Percentiles rank a stretch among this genome's conserved stretches.
phyloP scores from a whole-genome alignment of 116 monocot species.

The Iris pallida region DNA sequence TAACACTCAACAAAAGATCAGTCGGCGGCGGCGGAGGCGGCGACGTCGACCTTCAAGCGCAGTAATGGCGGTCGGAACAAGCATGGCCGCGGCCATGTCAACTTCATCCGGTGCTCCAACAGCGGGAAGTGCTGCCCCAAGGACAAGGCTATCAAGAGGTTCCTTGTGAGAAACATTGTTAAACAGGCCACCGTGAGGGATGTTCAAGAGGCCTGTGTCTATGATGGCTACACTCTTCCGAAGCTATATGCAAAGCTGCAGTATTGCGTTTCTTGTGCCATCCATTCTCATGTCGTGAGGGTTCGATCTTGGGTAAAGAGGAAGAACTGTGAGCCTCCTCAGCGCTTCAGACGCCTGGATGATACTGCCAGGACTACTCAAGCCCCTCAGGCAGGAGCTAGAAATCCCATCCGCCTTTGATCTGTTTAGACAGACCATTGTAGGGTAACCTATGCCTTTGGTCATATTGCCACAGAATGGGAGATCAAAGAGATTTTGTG shows the following conservation, averaged over 20 bases:
- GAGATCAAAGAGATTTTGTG: too few relatives aligned
- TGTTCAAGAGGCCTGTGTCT: constrained; percentile 58
- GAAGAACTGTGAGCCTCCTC: constrained; percentile 73
- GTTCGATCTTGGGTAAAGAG: constrained; percentile 61
- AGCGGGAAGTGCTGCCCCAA: constrained; percentile 42
- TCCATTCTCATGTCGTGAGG: constrained; percentile 78
- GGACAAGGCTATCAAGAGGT: constrained; percentile 76
- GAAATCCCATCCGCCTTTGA: too few relatives aligned
- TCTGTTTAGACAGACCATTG: too few relatives aligned
- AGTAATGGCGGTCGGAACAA: constrained; percentile 55
- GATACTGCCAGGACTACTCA: too few relatives aligned
- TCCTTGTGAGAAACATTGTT: constrained; percentile 63
- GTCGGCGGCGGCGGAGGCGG: too few relatives aligned
- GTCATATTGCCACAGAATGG: too few relatives aligned
- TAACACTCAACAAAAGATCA: too few relatives aligned
- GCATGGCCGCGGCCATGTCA: constrained; percentile 45
- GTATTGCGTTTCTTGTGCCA: constrained; percentile 79
- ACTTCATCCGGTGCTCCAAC: constrained; percentile 41
- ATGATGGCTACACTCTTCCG: constrained; percentile 54
- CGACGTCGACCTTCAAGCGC: constrained; percentile 54
- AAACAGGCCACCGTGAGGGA: constrained; percentile 56
- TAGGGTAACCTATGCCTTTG: too few relatives aligned
- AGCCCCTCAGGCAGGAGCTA: too few relatives aligned
- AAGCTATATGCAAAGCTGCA: constrained; percentile 71
- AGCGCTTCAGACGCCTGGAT: constrained; percentile 75